Percentiles rank a stretch among this genome's conserved stretches.
These are phyloP conservation scores for Acacia confusa DNA, from an alignment of 306 rosid species.

Conservation along the genomic window DNA sequence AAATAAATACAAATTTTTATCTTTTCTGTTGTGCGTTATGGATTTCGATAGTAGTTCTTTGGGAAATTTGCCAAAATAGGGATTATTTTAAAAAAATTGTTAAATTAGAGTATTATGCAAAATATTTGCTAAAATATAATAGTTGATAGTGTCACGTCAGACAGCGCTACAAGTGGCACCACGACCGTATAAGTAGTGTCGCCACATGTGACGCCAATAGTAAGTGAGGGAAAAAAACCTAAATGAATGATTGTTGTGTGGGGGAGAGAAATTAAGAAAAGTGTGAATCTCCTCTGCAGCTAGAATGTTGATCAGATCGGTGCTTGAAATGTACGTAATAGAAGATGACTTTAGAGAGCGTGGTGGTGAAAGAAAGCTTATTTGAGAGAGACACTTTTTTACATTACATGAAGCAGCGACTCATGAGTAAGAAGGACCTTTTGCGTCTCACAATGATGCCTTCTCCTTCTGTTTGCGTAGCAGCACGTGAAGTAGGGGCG, in stretches of 20 bases:
- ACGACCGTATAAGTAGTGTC: too few species aligned
- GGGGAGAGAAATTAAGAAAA: too few species aligned
- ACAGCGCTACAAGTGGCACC: too few species aligned
- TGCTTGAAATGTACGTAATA: not conserved
- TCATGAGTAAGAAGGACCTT: not conserved
- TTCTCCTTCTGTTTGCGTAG: not conserved
- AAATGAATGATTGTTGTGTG: too few species aligned
- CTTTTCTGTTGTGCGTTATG: not conserved
- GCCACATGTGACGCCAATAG: too few species aligned
- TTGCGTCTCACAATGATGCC: slow-evolving; percentile 25
- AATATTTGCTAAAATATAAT: too few species aligned
- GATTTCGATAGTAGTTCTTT: too few species aligned
- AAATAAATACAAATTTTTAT: not conserved
- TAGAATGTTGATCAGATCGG: not conserved
- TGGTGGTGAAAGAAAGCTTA: slow-evolving; percentile 31
- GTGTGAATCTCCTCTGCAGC: not conserved
- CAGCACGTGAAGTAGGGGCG: too few species aligned
- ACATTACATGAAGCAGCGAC: not conserved
- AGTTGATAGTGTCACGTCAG: too few species aligned
- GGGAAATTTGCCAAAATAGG: too few species aligned
- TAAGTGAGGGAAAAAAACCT: not conserved
- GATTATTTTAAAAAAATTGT: too few species aligned
- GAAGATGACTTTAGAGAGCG: not conserved
- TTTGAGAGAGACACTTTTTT: not conserved
- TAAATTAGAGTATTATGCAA: too few species aligned